phyloP scores from a whole-genome alignment of 139 green algal genomes.

The Gonium pectorale region DNA sequence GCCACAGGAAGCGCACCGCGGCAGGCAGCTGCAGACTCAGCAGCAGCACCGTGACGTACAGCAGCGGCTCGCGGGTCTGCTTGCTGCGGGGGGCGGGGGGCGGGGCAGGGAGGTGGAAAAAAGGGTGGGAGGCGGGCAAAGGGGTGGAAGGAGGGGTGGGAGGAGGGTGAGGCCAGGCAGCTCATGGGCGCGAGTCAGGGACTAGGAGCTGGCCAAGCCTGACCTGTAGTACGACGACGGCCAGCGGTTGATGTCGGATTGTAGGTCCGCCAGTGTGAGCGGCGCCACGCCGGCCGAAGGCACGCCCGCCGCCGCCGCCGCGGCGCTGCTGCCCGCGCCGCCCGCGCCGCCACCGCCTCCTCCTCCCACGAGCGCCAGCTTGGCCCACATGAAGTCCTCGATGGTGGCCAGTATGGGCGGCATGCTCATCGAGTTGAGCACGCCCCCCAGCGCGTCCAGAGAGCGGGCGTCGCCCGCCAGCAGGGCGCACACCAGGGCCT shows the following conservation, averaged over 20 bases:
- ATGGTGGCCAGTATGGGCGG: slow-evolving; percentile 86
- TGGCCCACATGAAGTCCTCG: slow-evolving; percentile 95
- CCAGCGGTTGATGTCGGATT: slow-evolving; percentile 87
- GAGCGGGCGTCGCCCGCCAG: slow-evolving; percentile 72
- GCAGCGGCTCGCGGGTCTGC: slow-evolving; percentile 78
- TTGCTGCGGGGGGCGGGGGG: slow-evolving; percentile 42
- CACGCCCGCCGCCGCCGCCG: slow-evolving; percentile 3
- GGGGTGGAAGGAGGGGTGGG: too few relatives aligned
- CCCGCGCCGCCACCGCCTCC: background rate
- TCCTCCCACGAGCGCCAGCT: slow-evolving; percentile 71
- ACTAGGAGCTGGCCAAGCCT: too few relatives aligned
- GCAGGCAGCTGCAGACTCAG: slow-evolving; percentile 82
- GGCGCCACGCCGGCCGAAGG: background rate
- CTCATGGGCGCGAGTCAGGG: too few relatives aligned
- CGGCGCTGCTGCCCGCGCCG: background rate
- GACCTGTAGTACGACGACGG: slow-evolving; percentile 82
- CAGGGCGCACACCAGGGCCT: slow-evolving; percentile 73
- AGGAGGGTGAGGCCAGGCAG: too few relatives aligned
- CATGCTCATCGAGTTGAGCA: slow-evolving; percentile 49
- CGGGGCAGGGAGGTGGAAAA: background rate
- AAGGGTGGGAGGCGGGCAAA: background rate
- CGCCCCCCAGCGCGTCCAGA: slow-evolving; percentile 70
- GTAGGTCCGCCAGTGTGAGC: slow-evolving; percentile 76
- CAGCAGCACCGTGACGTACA: slow-evolving; percentile 90
- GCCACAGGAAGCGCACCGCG: slow-evolving; percentile 56